Evolutionary conservation across 75 land plant species (phyloP).

Genomic region (Azolla pinnata): DNA sequence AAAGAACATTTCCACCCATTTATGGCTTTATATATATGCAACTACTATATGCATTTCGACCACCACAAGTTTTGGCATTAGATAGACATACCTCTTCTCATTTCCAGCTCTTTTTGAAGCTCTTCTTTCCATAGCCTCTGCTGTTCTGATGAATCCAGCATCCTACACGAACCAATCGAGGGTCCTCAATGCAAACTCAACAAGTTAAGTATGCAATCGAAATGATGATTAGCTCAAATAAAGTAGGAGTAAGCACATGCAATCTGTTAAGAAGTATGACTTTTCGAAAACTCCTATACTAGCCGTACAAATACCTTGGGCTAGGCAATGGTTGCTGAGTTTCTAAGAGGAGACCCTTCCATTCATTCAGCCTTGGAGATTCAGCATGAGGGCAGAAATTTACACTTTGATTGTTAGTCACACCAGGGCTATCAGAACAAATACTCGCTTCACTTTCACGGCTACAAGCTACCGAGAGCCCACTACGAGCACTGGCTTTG

Average conservation of each 20-base stretch:
- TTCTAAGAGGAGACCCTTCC: constrained; percentile 30
- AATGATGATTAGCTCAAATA: too few relatives aligned
- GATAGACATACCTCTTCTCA: constrained; percentile 50
- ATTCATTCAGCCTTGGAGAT: constrained; percentile 44
- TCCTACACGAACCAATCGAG: too few relatives aligned
- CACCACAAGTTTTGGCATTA: background rate
- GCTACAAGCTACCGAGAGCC: constrained; percentile 29
- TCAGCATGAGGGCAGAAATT: constrained; percentile 32
- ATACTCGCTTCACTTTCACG: constrained; percentile 44
- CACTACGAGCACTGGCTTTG: constrained; percentile 32
- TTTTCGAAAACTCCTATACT: too few relatives aligned
- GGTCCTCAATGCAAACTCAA: too few relatives aligned
- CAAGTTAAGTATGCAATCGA: too few relatives aligned
- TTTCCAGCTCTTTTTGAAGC: constrained; percentile 69
- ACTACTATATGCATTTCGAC: background rate
- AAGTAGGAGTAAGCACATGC: too few relatives aligned
- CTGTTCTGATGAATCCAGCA: constrained; percentile 58
- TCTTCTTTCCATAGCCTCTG: constrained; percentile 91
- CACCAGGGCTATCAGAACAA: constrained; percentile 34
- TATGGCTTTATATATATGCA: background rate
- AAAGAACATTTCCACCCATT: background rate
- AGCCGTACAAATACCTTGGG: constrained; percentile 52
- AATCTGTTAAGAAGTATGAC: too few relatives aligned
- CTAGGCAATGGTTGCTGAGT: constrained; percentile 28
- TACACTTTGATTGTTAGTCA: constrained; percentile 19